phyloP scores from a whole-genome alignment of 345 rosid species.

The Cardamine occulta region DNA sequence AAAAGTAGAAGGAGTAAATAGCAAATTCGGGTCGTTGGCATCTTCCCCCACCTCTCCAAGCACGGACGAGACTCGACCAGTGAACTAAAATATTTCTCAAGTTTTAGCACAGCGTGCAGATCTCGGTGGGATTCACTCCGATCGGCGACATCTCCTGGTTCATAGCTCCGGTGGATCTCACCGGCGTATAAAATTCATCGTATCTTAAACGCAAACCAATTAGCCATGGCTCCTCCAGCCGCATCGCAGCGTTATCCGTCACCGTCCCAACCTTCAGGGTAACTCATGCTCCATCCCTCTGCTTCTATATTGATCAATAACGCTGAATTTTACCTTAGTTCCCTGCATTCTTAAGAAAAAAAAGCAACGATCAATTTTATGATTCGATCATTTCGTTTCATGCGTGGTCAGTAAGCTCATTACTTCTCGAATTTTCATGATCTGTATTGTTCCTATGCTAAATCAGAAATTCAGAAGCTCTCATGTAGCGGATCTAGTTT shows the following conservation, averaged over 20 bases:
- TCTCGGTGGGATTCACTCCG: slow-evolving; percentile 26
- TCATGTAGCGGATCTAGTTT: slow-evolving; percentile 20
- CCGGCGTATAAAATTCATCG: not conserved
- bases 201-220: slow-evolving; percentile 11
- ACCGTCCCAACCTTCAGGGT: slow-evolving; percentile 99
- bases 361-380: not conserved
- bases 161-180: slow-evolving; percentile 39
- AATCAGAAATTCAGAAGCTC: slow-evolving; percentile 21
- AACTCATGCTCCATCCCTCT: slow-evolving; percentile 22
- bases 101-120: slow-evolving; percentile 21
- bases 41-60: slow-evolving; percentile 38
- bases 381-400: slow-evolving; percentile 24
- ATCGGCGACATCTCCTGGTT: slow-evolving; percentile 35
- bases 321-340: not conserved
- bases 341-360: not conserved
- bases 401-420: slow-evolving; percentile 21
- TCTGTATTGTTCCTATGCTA: slow-evolving; percentile 1
- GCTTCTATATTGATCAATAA: not conserved
- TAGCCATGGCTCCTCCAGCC: slow-evolving; percentile 85
- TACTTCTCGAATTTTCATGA: not conserved
- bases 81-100: slow-evolving; percentile 40
- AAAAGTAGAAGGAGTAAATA: slow-evolving; percentile 13
- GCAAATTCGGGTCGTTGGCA: slow-evolving; percentile 36
- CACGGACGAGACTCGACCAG: slow-evolving; percentile 40
- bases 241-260: slow-evolving; percentile 79